These are phyloP conservation scores for Claviceps lovelessii DNA, from an alignment of 2,329 filamentous ascomycete species.

Conservation along the genomic window DNA sequence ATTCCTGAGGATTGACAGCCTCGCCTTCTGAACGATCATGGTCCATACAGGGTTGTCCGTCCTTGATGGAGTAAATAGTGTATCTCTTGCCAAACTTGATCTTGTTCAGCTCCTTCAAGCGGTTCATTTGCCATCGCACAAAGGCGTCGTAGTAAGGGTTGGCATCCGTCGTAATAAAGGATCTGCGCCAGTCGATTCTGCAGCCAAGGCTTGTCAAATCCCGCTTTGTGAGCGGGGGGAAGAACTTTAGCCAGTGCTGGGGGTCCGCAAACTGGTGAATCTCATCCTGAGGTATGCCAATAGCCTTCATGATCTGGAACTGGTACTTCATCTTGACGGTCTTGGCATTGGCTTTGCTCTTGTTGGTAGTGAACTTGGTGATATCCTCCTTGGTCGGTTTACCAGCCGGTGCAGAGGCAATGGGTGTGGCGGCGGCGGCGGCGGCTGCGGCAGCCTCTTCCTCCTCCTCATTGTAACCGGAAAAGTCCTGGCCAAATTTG, in stretches of 20 bases:
- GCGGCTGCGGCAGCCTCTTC: slow-evolving; percentile 28
- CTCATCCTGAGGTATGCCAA: slow-evolving; percentile 75
- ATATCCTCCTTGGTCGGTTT: slow-evolving; percentile 64
- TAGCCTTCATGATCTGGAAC: slow-evolving; percentile 85
- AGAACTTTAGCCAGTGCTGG: slow-evolving; percentile 83
- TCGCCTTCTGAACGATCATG: slow-evolving; percentile 33
- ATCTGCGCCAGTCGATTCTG: slow-evolving; percentile 83
- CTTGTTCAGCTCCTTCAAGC: slow-evolving; percentile 75
- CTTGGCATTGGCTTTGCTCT: slow-evolving; percentile 84
- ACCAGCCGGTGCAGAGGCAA: slow-evolving; percentile 29
- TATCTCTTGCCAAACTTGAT: slow-evolving; percentile 89
- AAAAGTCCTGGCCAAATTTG: slow-evolving; percentile 77
- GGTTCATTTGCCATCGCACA: slow-evolving; percentile 93
- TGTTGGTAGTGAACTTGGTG: slow-evolving; percentile 84
- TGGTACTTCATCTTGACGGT: slow-evolving; percentile 89
- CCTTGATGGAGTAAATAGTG: slow-evolving; percentile 58
- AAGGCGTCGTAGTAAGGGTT: slow-evolving; percentile 97
- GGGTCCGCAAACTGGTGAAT: slow-evolving; percentile 89
- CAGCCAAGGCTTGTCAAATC: slow-evolving; percentile 76
- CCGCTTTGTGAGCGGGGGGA: slow-evolving; percentile 46
- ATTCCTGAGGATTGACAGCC: slow-evolving; percentile 65
- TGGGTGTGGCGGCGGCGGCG: slow-evolving; percentile 36
- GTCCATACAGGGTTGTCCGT: slow-evolving; percentile 33
- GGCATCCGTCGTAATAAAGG: slow-evolving; percentile 86
- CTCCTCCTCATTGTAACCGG: slow-evolving; percentile 53